Conservation (phyloP, 2,329 filamentous ascomycete species). For the Penicillium fuscoglaucum region DNA sequence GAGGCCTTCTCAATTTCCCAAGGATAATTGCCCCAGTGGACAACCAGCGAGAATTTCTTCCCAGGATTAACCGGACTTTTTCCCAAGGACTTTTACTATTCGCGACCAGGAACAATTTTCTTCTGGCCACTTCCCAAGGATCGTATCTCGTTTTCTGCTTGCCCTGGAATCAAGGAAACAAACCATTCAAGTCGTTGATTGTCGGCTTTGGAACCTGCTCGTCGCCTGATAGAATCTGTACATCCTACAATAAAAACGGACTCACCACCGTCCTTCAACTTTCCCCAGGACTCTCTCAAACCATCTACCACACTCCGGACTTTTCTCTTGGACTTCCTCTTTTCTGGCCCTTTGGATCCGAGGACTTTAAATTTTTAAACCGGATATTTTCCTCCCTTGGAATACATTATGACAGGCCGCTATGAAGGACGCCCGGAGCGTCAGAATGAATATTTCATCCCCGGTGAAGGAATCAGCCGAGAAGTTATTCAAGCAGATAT, state of each 20-base stretch:
- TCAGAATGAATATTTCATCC: slow-evolving; percentile 77
- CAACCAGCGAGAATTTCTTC: slow-evolving; percentile 20
- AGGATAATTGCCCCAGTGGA: slow-evolving; percentile 24
- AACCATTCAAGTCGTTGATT: slow-evolving; percentile 20
- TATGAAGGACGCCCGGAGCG: slow-evolving; percentile 38
- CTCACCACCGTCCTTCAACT: slow-evolving; percentile 15
- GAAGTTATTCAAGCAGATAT: slow-evolving; percentile 84
- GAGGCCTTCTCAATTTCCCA: slow-evolving; percentile 16
- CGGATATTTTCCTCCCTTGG: slow-evolving; percentile 27
- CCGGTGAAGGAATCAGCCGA: slow-evolving; percentile 76
- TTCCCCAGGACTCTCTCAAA: slow-evolving; percentile 10
- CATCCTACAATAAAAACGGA: slow-evolving; percentile 25
- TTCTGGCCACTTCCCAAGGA: slow-evolving; percentile 17
- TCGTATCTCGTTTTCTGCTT: slow-evolving; percentile 14
- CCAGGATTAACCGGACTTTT: slow-evolving; percentile 12
- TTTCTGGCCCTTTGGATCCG: slow-evolving; percentile 32
- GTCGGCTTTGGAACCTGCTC: slow-evolving; percentile 13
- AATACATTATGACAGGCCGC: slow-evolving; percentile 43
- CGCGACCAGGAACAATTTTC: slow-evolving; percentile 15
- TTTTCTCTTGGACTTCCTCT: slow-evolving; percentile 24
- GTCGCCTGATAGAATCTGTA: slow-evolving; percentile 23
- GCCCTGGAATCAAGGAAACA: slow-evolving; percentile 16
- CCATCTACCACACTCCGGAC: slow-evolving; percentile 16
- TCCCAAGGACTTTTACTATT: slow-evolving; percentile 12
- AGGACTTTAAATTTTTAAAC: slow-evolving; percentile 26